Evolutionary conservation across 768 basidiomycete genomes (phyloP).

Genomic region (Mycena haematopus): DNA sequence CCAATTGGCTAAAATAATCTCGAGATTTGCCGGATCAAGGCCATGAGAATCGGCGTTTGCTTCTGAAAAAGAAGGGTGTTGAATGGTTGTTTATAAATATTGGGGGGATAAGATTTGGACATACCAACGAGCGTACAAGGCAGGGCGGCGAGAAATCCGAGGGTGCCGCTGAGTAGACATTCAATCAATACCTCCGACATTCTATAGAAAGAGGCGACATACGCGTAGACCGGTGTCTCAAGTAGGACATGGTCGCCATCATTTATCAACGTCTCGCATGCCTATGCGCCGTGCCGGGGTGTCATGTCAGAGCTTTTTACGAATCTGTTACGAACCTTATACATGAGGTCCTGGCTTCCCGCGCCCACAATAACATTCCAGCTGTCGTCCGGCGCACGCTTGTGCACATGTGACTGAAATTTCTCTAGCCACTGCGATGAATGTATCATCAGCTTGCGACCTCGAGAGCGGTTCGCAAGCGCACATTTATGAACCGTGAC

Average conservation of each 20-base stretch:
- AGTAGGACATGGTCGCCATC: slow-evolving; percentile 54
- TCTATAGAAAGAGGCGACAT: neutral
- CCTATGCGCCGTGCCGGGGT: neutral
- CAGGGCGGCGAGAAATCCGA: slow-evolving; percentile 25
- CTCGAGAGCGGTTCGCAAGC: neutral
- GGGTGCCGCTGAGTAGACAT: slow-evolving; percentile 14
- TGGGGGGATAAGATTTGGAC: neutral
- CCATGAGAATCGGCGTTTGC: slow-evolving; percentile 65
- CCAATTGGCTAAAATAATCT: slow-evolving; percentile 45
- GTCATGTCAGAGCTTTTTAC: neutral
- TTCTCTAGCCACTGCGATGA: slow-evolving; percentile 39
- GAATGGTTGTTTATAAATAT: neutral
- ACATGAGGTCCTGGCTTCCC: slow-evolving; percentile 56
- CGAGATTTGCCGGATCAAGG: slow-evolving; percentile 53
- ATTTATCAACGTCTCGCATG: slow-evolving; percentile 49
- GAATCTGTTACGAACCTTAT: slow-evolving; percentile 39
- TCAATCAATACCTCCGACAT: neutral
- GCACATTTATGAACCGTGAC: slow-evolving; percentile 32
- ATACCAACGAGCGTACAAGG: slow-evolving; percentile 35
- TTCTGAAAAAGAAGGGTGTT: slow-evolving; percentile 47
- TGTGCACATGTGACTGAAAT: slow-evolving; percentile 48
- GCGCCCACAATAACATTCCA: slow-evolving; percentile 51
- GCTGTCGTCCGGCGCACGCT: slow-evolving; percentile 36
- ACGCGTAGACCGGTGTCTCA: slow-evolving; percentile 49
- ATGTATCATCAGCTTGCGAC: neutral